These are phyloP conservation scores for Plantago coronopus DNA, from an alignment of 305 asterid genomes.

Conservation along the genomic window DNA sequence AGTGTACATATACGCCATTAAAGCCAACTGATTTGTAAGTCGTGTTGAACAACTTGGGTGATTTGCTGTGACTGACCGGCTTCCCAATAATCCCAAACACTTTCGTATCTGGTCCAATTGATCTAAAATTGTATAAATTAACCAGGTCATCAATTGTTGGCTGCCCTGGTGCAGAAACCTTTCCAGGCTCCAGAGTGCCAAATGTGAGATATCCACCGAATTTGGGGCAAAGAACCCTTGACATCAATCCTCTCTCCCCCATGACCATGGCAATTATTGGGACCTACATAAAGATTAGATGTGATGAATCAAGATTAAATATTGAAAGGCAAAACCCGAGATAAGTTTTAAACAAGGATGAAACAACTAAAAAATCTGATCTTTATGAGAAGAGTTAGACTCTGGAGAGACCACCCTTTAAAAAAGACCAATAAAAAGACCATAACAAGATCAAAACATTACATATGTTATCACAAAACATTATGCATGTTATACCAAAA, in stretches of 20 bases:
- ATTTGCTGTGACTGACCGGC: conserved; percentile 93
- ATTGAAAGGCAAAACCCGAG: conserved; percentile 17
- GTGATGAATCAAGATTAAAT: conserved; percentile 11
- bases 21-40: conserved; percentile 69
- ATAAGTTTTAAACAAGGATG: not conserved
- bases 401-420: too few relatives aligned
- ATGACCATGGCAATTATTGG: conserved; percentile 98
- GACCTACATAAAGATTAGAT: conserved; percentile 36
- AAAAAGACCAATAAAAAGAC: too few relatives aligned
- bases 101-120: conserved; percentile 70
- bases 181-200: conserved; percentile 72
- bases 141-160: conserved; percentile 80
- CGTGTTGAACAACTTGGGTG: conserved; percentile 73
- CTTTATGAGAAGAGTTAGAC: too few relatives aligned
- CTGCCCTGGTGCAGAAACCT: conserved; percentile 96
- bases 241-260: conserved; percentile 91
- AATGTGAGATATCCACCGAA: conserved; percentile 96
- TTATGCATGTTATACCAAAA: too few relatives aligned
- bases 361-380: too few relatives aligned
- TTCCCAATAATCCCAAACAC: conserved; percentile 85
- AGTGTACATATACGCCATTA: conserved; percentile 69
- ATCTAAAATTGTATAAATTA: conserved; percentile 71
- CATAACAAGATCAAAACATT: too few relatives aligned
- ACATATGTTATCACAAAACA: too few relatives aligned
- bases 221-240: conserved; percentile 86